phyloP scores from a whole-genome alignment of 73 alveolate genomes.

The Loxodes magnus region DNA sequence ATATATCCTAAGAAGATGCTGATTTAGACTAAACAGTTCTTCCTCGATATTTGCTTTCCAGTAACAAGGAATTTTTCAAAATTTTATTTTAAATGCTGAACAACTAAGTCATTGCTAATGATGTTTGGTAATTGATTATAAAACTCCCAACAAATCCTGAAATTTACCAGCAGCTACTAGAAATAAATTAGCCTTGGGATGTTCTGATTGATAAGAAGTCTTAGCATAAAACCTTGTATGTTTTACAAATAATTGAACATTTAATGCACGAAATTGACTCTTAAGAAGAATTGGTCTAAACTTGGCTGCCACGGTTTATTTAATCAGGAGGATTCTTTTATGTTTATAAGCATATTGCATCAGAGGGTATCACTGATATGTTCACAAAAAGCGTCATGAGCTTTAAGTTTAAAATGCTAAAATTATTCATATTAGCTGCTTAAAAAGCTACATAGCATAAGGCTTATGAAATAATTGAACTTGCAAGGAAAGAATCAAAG shows the following conservation, averaged over 20 bases:
- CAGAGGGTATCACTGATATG: constrained; percentile 1
- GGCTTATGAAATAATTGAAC: constrained; percentile 20
- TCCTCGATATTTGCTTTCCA: constrained; percentile 58
- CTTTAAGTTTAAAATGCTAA: constrained; percentile 24
- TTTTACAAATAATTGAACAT: constrained; percentile 47
- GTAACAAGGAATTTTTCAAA: constrained; percentile 39
- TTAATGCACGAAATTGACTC: constrained; percentile 45
- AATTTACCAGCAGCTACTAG: constrained; percentile 24
- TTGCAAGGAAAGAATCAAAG: constrained; percentile 9
- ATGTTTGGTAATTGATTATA: constrained; percentile 42
- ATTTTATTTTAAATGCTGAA: constrained; percentile 23
- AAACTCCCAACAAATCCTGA: constrained; percentile 53
- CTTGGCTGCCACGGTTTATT: too few relatives aligned
- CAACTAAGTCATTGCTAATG: constrained; percentile 32
- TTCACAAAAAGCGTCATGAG: constrained; percentile 20
- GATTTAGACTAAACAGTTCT: constrained; percentile 19
- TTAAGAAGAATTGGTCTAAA: too few relatives aligned
- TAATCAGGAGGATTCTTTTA: constrained; percentile 24
- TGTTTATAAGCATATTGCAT: background rate
- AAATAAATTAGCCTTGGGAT: constrained; percentile 46
- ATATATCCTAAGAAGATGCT: constrained; percentile 16
- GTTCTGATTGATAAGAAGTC: constrained; percentile 28
- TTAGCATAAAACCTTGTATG: constrained; percentile 48
- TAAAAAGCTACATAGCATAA: constrained; percentile 17
- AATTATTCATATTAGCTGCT: constrained; percentile 34